Conservation (phyloP, 805 yeast genomes). For the Brettanomyces sp. region DNA sequence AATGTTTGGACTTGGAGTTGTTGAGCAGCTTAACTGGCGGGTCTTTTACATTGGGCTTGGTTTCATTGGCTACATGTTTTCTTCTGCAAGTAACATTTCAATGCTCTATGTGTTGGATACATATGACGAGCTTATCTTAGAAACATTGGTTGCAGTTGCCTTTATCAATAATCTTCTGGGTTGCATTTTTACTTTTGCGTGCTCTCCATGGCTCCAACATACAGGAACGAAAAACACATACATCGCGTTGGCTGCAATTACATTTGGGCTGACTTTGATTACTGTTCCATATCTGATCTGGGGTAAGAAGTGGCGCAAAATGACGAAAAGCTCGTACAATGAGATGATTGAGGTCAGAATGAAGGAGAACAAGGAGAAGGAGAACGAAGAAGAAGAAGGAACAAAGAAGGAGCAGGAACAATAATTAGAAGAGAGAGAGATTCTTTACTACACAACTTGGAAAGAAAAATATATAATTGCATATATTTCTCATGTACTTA, state of each 20-base stretch:
- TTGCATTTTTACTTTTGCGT: constrained; percentile 57
- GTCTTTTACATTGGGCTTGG: constrained; percentile 53
- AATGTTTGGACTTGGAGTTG: constrained; percentile 60
- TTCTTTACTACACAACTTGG: too few species aligned
- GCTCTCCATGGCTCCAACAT: constrained; percentile 51
- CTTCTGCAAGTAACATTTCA: constrained; percentile 60
- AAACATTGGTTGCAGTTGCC: constrained; percentile 56
- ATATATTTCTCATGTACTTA: too few species aligned
- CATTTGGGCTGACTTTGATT: constrained; percentile 41
- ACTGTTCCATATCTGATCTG: constrained; percentile 47
- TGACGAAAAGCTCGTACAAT: constrained; percentile 44
- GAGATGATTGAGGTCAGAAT: constrained; percentile 30
- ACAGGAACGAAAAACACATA: constrained; percentile 53
- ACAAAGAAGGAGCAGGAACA: too few species aligned
- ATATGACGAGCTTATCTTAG: constrained; percentile 57
- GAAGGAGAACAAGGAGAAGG: too few species aligned
- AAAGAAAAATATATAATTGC: too few species aligned
- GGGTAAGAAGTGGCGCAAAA: constrained; percentile 50
- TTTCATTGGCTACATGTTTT: constrained; percentile 57
- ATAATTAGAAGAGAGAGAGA: too few species aligned
- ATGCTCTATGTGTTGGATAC: constrained; percentile 59
- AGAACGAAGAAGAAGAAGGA: too few species aligned
- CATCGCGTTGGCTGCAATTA: constrained; percentile 51
- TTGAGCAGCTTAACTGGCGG: constrained; percentile 39
- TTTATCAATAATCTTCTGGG: constrained; percentile 56